Evolutionary conservation across 2,329 filamentous ascomycete genomes (phyloP), one percentile per base, ranked within the genome.

Genomic region (Alternaria sp.): DNA sequence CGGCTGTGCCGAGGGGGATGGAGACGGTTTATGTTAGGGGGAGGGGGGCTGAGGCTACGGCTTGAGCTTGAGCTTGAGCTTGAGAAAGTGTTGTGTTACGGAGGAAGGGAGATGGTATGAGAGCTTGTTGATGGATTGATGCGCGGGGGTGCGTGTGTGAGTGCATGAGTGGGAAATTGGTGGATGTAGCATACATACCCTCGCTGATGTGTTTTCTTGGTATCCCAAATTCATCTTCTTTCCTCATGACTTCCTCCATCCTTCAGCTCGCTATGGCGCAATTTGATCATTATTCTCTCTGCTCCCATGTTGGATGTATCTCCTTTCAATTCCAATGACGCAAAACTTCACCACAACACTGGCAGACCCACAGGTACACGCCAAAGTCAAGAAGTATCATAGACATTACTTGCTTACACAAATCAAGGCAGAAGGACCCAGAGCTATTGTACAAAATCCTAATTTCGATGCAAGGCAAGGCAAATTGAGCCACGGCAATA

Each of bases 1-100:
- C 47, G 17, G 23, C 19, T 10, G 49, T 23, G 17, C 49, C 49
- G 13, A 5, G 13, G 19, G 11, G 11, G 21, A 50, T 32, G 17
- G 30, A 52, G 45, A 50, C 51, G 21, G 26, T 62, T 62, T 23
- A 59, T 54, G 32, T 54, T 7, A 44, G 40, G 23, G 12, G 19
- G 49, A 52, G 19, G 49, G 49, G 17, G 19, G 49, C 49, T 40
- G 21, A 21, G 28, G 13, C 13, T 40, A 52, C 49, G 5, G 49
- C 9, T 52, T 52, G 21, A 21, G 21, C 21, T 21, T 21, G 26
- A 12, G 13, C 23, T 30, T 30, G 12, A 15, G 10, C 7, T 11
- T 10, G 17, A 30, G n/a, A 21, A 3, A 28, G n/a, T 30, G 17
- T n/a, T n/a, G 10, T 21, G 17, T 19, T 50, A 50, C 4, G 28